Percentiles rank a stretch among this genome's conserved stretches.
These are phyloP conservation scores for Fusarium buharicum DNA, from an alignment of 2,329 filamentous ascomycete genomes.

Conservation along the genomic window DNA sequence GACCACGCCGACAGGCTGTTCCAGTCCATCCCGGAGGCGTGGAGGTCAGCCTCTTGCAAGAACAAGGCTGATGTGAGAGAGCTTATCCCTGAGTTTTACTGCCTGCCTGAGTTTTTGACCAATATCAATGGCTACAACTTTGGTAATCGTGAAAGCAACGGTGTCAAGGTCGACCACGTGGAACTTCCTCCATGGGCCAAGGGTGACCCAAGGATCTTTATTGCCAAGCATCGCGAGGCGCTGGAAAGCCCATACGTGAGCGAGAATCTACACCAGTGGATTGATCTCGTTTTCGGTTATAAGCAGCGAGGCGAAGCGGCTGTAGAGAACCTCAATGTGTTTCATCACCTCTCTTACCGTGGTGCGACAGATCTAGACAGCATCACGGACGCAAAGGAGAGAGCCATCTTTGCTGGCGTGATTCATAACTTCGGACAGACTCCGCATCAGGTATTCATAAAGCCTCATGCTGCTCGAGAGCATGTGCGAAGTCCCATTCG, in stretches of 20 bases:
- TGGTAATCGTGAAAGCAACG: constrained; percentile 83
- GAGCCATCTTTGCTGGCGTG: constrained; percentile 89
- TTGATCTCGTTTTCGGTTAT: constrained; percentile 92
- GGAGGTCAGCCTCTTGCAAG: constrained; percentile 87
- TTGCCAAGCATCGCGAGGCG: constrained; percentile 94
- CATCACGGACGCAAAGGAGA: constrained; percentile 88
- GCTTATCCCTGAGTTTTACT: constrained; percentile 97
- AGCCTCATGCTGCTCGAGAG: constrained; percentile 81
- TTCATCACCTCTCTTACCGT: constrained; percentile 94
- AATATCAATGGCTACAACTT: constrained; percentile 97
- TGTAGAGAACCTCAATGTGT: constrained; percentile 91
- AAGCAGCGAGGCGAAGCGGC: constrained; percentile 95
- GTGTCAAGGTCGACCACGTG: constrained; percentile 84
- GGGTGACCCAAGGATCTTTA: constrained; percentile 93
- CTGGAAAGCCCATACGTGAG: constrained; percentile 94
- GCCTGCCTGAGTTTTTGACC: constrained; percentile 91
- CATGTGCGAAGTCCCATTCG: constrained; percentile 70
- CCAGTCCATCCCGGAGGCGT: constrained; percentile 90
- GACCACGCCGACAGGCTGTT: constrained; percentile 97
- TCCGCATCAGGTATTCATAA: constrained; percentile 90
- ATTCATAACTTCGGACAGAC: constrained; percentile 99
- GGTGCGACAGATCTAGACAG: constrained; percentile 92
- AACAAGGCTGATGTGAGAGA: constrained; percentile 96
- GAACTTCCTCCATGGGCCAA: constrained; percentile 96
- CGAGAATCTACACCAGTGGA: constrained; percentile 90